Conservation (phyloP, 2,329 filamentous ascomycete genomes). For the Hansfordia pulvinata region DNA sequence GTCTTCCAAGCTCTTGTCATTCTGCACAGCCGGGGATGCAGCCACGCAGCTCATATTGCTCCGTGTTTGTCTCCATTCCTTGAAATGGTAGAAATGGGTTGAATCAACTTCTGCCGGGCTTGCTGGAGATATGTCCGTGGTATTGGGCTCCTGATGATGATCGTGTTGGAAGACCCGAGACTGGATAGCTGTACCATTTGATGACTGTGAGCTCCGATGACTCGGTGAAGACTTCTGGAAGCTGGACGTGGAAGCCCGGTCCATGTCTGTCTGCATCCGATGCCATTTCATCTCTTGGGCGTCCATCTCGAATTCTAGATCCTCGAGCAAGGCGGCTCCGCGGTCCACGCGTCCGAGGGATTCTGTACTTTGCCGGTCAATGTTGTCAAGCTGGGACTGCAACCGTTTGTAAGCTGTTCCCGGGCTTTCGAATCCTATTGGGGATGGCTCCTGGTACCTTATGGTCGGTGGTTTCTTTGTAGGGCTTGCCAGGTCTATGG, state of each 20-base stretch:
- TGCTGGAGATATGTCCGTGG: too few species aligned
- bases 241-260: constrained; percentile 36
- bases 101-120: too few species aligned
- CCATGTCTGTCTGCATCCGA: constrained; percentile 36
- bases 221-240: constrained; percentile 19
- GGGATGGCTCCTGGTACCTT: constrained; percentile 34
- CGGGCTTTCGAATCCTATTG: constrained; percentile 38
- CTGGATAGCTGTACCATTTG: constrained; percentile 1
- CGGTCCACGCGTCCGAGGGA: constrained; percentile 23
- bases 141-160: constrained; percentile 21
- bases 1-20: too few species aligned
- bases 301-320: constrained; percentile 49
- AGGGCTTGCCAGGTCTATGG: too few species aligned
- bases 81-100: too few species aligned
- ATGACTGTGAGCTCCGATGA: constrained; percentile 20
- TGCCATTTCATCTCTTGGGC: constrained; percentile 47
- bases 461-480: too few species aligned
- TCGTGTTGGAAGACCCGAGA: constrained; percentile 3
- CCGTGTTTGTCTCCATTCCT: too few species aligned
- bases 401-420: constrained; percentile 33
- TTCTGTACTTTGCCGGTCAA: constrained; percentile 26
- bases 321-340: constrained; percentile 36
- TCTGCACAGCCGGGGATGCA: too few species aligned
- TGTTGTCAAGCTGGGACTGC: constrained; percentile 34
- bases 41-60: too few species aligned